phyloP scores from a whole-genome alignment of 345 rosid species.

The Citrus medica region DNA sequence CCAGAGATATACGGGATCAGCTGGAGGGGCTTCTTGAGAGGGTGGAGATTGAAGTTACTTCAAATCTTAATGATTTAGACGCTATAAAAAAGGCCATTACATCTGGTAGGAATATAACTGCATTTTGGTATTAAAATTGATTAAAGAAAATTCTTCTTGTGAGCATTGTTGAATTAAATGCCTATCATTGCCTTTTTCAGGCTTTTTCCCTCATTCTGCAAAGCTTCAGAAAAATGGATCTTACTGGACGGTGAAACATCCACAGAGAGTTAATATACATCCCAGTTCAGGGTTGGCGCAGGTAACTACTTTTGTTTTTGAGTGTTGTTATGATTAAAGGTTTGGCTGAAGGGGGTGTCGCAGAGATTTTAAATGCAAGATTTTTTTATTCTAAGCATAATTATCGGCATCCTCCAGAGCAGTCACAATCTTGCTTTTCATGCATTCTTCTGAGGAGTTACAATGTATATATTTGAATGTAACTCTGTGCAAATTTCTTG shows the following conservation, averaged over 20 bases:
- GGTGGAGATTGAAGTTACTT: slow-evolving; percentile 81
- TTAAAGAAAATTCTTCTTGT: not conserved
- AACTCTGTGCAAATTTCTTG: not conserved
- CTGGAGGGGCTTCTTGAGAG: slow-evolving; percentile 94
- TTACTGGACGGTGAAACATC: slow-evolving; percentile 84
- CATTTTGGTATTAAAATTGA: not conserved
- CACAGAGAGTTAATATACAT: slow-evolving; percentile 89
- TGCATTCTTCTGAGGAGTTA: not conserved
- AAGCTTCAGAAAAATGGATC: slow-evolving; percentile 91
- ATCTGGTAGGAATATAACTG: slow-evolving; percentile 47
- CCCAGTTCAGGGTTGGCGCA: slow-evolving; percentile 95
- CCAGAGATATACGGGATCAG: slow-evolving; percentile 92
- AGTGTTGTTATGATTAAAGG: not conserved
- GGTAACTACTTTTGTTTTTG: slow-evolving; percentile 36
- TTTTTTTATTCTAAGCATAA: not conserved
- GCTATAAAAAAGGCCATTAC: slow-evolving; percentile 74
- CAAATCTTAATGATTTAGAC: slow-evolving; percentile 65
- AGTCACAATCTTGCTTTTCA: not conserved
- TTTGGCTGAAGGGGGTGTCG: not conserved
- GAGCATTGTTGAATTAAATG: slow-evolving; percentile 13
- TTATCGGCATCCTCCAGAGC: not conserved
- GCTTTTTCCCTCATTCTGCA: slow-evolving; percentile 87
- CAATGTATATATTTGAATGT: too few relatives aligned
- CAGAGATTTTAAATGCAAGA: not conserved
- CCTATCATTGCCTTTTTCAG: slow-evolving; percentile 31